Base-by-base conservation (phyloP, 2,329 filamentous ascomycete species). In the Gnomoniopsis smithogilvyi region DNA sequence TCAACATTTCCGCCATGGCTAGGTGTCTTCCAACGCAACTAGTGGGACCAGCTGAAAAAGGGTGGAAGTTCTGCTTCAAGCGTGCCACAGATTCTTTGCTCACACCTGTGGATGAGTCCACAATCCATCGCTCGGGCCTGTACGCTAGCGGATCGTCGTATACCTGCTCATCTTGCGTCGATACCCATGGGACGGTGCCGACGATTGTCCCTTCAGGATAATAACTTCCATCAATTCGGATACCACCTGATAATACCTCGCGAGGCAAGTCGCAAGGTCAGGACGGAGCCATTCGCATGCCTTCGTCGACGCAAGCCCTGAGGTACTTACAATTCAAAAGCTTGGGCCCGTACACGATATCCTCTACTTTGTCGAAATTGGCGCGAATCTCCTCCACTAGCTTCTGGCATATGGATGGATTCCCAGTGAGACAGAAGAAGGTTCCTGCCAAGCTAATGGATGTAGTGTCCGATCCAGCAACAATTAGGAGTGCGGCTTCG, bases 91-190 rank as follows among this genome's bases (percentile, higher is more conserved):
- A 24, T 34, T 66, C 61, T 43, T 61, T 51, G 14, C 51, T 61
- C n/a, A 58, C 59, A 11, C 59, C 62, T 0, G 26, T 17, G 12
- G 51, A 43, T 10, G 56, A 60, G 26, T 64, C 60, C 4, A 52
- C 49, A 26, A 68, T 66, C 67, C 67, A 68, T 8, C 66, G 67
- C 47, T 69, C 67, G 3, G 67, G 66, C 3, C 66, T 56, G 33
- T 64, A 68, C 0, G 38, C 8, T 14, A 15, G 36, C 4, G 51
- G 34, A 26, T 53, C 51, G 14, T 2, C 34, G 22, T 53, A 53
- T 10, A 53, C 6, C 10, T 6, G 17, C 11, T 30, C 51, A 11
- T 53, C 21, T 7, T 12, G 51, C 11, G 36, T 26, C 30, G 1
- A 12, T 4, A 54, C 56, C 64, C 63, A 69, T 1, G 55, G 50